A percentile compares a stretch with the other conserved stretches of the same genome.
Evolutionary conservation across 345 rosid genomes (phyloP).

Genomic region (Boechera retrofracta): DNA sequence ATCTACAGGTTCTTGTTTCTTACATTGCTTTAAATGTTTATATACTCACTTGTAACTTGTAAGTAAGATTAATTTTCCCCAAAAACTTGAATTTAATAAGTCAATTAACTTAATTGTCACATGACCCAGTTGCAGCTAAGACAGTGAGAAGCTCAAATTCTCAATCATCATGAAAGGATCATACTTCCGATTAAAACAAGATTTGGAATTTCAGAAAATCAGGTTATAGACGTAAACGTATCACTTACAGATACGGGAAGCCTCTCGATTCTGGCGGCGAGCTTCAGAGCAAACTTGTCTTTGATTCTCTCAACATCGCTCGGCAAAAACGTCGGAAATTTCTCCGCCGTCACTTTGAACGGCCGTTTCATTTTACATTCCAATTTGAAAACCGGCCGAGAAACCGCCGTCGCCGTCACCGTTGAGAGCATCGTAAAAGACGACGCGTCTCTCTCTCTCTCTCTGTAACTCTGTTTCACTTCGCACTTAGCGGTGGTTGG

Average conservation of each 20-base stretch:
- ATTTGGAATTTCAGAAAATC: not conserved
- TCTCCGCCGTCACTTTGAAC: constrained; percentile 38
- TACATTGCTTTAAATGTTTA: not conserved
- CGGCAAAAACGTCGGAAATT: constrained; percentile 75
- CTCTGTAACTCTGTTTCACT: constrained; percentile 19
- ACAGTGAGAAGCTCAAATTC: not conserved
- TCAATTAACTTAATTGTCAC: not conserved
- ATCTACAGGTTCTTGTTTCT: constrained; percentile 2
- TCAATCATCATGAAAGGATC: not conserved
- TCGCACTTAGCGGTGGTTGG: constrained; percentile 13
- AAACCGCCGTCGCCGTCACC: constrained; percentile 29
- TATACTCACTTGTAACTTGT: not conserved
- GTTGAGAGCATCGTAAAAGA: constrained; percentile 36
- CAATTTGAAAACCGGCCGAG: not conserved
- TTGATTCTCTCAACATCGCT: constrained; percentile 74
- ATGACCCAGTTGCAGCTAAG: not conserved
- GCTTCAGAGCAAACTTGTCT: constrained; percentile 71
- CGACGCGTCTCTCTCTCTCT: constrained; percentile 22
- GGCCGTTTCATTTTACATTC: not conserved
- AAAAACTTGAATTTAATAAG: not conserved
- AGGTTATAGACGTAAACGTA: not conserved
- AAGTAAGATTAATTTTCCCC: not conserved
- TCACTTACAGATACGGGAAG: constrained; percentile 57
- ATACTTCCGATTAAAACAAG: not conserved
- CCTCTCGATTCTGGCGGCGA: constrained; percentile 70